Percentiles rank a stretch among this genome's conserved stretches.
Evolutionary conservation across 2,329 filamentous ascomycete genomes (phyloP).

Genomic region (Myriosclerotinia curreyana): DNA sequence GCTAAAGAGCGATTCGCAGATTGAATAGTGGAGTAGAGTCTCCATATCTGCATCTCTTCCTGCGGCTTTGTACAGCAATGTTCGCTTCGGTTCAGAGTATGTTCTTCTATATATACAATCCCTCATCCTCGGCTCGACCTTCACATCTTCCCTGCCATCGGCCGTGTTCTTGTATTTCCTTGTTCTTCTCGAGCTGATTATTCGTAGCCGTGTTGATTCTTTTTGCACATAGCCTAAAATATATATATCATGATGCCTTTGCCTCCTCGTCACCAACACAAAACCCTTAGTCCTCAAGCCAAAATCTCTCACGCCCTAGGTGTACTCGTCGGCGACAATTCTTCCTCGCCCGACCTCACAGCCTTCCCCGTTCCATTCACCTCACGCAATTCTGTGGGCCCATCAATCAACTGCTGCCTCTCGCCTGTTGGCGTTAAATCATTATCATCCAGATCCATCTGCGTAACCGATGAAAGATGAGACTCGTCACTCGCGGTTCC

Average conservation of each 20-base stretch:
- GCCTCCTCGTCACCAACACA: neutral
- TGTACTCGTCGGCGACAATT: slow-evolving; percentile 15
- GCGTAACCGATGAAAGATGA: neutral
- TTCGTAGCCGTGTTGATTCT: neutral
- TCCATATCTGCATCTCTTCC: neutral
- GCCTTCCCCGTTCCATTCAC: neutral
- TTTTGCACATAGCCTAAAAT: neutral
- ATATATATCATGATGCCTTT: neutral
- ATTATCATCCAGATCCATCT: neutral
- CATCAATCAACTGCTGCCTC: neutral
- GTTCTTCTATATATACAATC: neutral
- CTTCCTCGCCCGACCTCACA: neutral
- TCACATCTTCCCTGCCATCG: neutral
- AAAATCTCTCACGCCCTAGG: neutral
- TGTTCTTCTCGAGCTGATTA: neutral
- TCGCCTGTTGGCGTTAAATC: slow-evolving; percentile 1
- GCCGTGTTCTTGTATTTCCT: neutral
- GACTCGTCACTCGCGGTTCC: neutral
- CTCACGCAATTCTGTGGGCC: neutral
- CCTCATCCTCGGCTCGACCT: too few species aligned
- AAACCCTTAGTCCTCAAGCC: neutral
- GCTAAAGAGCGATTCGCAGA: neutral
- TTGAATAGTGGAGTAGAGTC: neutral
- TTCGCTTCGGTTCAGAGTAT: neutral
- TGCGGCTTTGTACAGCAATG: neutral